Conservation (phyloP, 768 basidiomycete genomes). For the Phaffia australis region DNA sequence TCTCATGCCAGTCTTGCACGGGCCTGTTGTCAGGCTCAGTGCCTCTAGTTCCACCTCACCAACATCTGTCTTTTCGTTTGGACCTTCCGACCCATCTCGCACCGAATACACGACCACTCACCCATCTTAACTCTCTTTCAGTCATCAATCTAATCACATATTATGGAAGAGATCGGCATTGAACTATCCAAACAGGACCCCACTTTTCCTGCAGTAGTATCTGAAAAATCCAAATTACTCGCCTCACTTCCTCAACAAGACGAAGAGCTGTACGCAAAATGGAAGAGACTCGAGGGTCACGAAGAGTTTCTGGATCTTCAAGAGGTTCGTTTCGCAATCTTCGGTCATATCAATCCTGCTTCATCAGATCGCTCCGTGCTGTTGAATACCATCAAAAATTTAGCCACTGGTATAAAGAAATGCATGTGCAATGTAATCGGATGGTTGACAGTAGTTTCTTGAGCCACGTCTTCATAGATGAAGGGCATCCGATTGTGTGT, state of each 20-base stretch:
- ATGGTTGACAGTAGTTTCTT: background rate
- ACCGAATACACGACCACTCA: too few species aligned
- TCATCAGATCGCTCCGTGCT: background rate
- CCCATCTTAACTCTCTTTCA: too few species aligned
- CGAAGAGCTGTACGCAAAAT: slow-evolving; percentile 92
- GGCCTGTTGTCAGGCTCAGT: too few species aligned
- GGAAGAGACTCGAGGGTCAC: slow-evolving; percentile 90
- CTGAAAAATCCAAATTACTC: slow-evolving; percentile 76
- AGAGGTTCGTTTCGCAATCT: slow-evolving; percentile 32
- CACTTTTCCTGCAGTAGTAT: slow-evolving; percentile 73
- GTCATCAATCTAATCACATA: too few species aligned
- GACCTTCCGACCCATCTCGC: too few species aligned
- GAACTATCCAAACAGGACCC: slow-evolving; percentile 53
- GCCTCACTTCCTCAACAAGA: slow-evolving; percentile 61
- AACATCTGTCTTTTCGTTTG: too few species aligned
- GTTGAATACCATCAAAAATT: too few species aligned
- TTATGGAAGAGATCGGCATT: slow-evolving; percentile 83
- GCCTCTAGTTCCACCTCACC: too few species aligned
- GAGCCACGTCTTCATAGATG: too few species aligned
- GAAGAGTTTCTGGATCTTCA: slow-evolving; percentile 70
- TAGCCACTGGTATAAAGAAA: too few species aligned
- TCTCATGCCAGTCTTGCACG: too few species aligned
- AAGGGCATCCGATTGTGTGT: background rate
- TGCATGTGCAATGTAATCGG: too few species aligned
- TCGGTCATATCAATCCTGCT: background rate